phyloP scores from a whole-genome alignment of 495 filamentous ascomycete genomes.

The Tuber indicum region DNA sequence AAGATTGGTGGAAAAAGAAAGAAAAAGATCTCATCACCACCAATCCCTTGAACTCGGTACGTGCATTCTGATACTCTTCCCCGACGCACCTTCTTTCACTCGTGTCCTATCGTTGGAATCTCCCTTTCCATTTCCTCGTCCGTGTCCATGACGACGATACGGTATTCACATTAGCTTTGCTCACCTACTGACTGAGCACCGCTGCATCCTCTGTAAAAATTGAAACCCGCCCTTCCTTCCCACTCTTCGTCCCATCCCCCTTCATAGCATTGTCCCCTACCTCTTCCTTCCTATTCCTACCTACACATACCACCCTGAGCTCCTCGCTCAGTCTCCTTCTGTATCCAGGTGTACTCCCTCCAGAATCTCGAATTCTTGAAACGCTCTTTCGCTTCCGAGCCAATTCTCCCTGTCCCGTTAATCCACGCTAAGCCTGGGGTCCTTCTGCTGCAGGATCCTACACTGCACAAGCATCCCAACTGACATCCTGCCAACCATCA shows the following conservation, averaged over 20 bases:
- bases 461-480: conserved; percentile 19
- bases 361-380: conserved; percentile 28
- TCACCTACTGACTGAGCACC: not conserved
- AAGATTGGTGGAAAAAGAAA: not conserved
- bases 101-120: not conserved
- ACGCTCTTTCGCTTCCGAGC: conserved; percentile 15
- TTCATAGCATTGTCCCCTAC: conserved; percentile 13
- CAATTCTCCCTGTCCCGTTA: not conserved
- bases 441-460: conserved; percentile 25
- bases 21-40: not conserved
- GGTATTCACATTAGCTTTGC: not conserved
- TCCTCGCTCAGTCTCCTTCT: conserved; percentile 11
- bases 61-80: conserved; percentile 2
- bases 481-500: not conserved
- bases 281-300: conserved; percentile 18
- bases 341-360: conserved; percentile 18
- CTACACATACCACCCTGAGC: conserved; percentile 1
- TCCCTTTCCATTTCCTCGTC: not conserved
- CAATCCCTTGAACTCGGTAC: conserved; percentile 1
- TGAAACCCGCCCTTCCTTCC: conserved; percentile 11
- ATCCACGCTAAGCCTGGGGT: conserved; percentile 17
- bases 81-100: not conserved
- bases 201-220: not conserved
- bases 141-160: conserved; percentile 1
- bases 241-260: conserved; percentile 21